Conservation (phyloP, 2,329 filamentous ascomycete species). For the Sporothrix dimorphospora region DNA sequence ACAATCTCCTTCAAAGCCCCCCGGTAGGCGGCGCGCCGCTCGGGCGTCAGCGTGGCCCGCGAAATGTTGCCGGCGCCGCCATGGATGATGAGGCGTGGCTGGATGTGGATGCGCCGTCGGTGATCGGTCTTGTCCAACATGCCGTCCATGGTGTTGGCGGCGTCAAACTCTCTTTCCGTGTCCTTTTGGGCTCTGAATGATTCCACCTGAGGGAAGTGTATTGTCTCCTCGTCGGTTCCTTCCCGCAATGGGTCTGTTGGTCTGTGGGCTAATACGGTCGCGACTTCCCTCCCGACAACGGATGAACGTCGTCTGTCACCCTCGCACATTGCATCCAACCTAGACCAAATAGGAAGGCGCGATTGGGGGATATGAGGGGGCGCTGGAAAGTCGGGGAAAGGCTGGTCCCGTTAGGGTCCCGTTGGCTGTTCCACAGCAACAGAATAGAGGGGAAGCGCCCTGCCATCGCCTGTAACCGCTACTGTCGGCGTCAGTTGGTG, state of each 20-base stretch:
- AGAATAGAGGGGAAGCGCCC: background rate
- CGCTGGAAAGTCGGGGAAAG: background rate
- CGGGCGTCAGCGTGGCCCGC: slow-evolving; percentile 59
- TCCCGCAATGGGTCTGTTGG: background rate
- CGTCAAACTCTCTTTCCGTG: background rate
- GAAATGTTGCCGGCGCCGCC: slow-evolving; percentile 73
- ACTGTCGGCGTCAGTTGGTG: background rate
- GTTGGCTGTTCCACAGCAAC: background rate
- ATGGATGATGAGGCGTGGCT: slow-evolving; percentile 69
- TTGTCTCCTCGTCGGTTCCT: background rate
- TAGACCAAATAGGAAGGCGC: slow-evolving; percentile 11
- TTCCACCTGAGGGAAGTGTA: background rate
- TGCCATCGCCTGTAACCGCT: background rate
- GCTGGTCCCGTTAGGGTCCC: no score
- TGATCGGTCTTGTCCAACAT: background rate
- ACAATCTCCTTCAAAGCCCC: slow-evolving; percentile 65
- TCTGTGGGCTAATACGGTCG: background rate
- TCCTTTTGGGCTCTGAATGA: background rate
- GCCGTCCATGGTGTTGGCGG: background rate
- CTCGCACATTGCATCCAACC: background rate
- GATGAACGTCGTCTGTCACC: background rate
- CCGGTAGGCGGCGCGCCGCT: slow-evolving; percentile 62
- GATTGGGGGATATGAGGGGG: background rate
- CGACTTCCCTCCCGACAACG: background rate
- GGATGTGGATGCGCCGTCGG: slow-evolving; percentile 35